Evolutionary conservation across 768 basidiomycete genomes (phyloP), one percentile per base, ranked within the genome.

Genomic region (Collybia mongolica): DNA sequence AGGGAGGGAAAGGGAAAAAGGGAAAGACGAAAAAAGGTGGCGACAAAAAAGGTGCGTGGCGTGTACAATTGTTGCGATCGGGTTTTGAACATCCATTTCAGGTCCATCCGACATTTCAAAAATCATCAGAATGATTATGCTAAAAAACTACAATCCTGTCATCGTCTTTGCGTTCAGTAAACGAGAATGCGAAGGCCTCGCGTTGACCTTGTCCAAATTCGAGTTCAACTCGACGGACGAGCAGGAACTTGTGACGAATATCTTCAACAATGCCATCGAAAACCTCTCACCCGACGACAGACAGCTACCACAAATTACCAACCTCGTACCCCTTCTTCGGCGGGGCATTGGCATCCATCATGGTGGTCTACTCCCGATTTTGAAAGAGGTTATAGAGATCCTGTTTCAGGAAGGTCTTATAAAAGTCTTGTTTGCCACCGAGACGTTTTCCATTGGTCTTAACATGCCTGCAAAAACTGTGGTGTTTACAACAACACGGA

Each of bases 381-480:
- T 99, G 38, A 99, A 99, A 65, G 97, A 99, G 65, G 94, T 98
- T 42, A 98, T 99, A 67, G 97, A 99, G 67, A 97, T 99, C 50
- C 80, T 99, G 38, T 99, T 99, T 74, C 95, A 98, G 65, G 95
- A 98, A 62, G 95, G 96, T 8, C 77, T 98, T 39, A 93, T 98
- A 74, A 99, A 99, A 66, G 94, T 93, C 26, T 81, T 99, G 36
- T 99, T 98, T 61, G 97, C 97, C 6, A 99, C 97, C 0, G 97
- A 99, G 71, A 99, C 97, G 0, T 98, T 98, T 71, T 96, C 95
- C 14, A 97, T 97, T 51, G 93, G 92, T 32, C 76, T 99, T 39
- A 99, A 99, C 70, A 99, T 99, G 97, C 97, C 97, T 9, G 97
- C 97, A 15, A 98, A 98, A 74, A 98, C 97, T 2, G 97, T 99